These are phyloP conservation scores for Pontederia crassipes DNA, from an alignment of 176 grass and related monocot species.

Conservation along the genomic window DNA sequence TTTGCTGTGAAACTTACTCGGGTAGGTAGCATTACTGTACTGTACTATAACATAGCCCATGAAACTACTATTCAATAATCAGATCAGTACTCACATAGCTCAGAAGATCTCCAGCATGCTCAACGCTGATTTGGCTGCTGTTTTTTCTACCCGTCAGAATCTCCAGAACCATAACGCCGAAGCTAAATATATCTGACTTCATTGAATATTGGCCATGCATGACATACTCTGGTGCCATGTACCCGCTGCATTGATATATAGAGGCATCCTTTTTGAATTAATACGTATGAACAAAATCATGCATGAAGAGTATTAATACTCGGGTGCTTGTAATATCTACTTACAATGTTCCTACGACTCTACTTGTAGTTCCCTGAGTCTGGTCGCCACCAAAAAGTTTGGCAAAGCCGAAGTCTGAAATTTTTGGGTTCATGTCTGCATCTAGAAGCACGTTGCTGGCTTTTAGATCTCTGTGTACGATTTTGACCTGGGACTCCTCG, in stretches of 20 bases:
- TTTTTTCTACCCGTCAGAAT: conserved; percentile 48
- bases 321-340: not conserved
- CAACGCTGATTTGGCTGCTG: conserved; percentile 24
- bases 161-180: conserved; percentile 42
- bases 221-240: conserved; percentile 56
- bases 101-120: conserved; percentile 34
- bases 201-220: conserved; percentile 43
- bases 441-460: conserved; percentile 41
- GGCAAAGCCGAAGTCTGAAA: conserved; percentile 42
- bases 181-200: conserved; percentile 53
- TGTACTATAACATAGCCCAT: not conserved
- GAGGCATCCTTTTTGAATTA: no score
- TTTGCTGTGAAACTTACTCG: not conserved
- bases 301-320: no score
- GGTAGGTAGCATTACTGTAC: not conserved
- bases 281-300: no score
- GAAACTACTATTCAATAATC: not conserved
- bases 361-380: conserved; percentile 20
- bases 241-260: conserved; percentile 21
- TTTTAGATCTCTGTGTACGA: conserved; percentile 39
- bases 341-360: conserved; percentile 34
- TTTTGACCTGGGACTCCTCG: conserved; percentile 30
- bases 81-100: conserved; percentile 30
- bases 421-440: conserved; percentile 33
- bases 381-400: conserved; percentile 19